Evolutionary conservation across 2,329 filamentous ascomycete genomes (phyloP).

Genomic region (Fusarium longipes): DNA sequence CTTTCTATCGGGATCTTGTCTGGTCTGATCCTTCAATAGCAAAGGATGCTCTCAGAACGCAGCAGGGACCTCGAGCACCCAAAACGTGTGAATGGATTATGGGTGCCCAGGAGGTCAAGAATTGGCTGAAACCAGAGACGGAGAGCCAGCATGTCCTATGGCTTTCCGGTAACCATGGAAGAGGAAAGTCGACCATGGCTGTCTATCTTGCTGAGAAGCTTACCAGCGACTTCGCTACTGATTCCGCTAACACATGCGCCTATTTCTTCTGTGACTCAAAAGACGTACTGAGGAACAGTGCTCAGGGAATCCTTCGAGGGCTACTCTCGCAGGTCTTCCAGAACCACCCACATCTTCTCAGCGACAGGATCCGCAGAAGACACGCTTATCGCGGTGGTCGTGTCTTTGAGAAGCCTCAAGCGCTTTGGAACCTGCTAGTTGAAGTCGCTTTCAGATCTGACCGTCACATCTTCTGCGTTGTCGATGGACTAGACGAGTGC

Average conservation of each 20-base stretch:
- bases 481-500: conserved; percentile 29
- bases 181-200: conserved; percentile 24
- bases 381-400: conserved; percentile 20
- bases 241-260: conserved; percentile 20
- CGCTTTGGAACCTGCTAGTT: conserved; percentile 28
- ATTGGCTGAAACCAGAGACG: conserved; percentile 13
- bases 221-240: conserved; percentile 15
- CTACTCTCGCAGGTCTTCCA: conserved; percentile 29
- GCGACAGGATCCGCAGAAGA: conserved; percentile 29
- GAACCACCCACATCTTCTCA: conserved; percentile 24
- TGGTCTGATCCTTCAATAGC: conserved; percentile 23
- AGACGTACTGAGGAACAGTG: conserved; percentile 22
- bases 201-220: conserved; percentile 25
- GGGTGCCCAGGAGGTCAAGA: conserved; percentile 8
- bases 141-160: conserved; percentile 11
- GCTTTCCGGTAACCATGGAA: conserved; percentile 21
- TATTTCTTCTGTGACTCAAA: conserved; percentile 28
- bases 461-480: conserved; percentile 23
- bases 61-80: conserved; percentile 21
- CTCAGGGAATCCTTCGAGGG: conserved; percentile 22
- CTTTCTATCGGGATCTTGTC: conserved; percentile 24
- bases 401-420: conserved; percentile 26
- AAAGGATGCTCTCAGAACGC: conserved; percentile 25
- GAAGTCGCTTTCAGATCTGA: conserved; percentile 29
- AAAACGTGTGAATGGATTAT: conserved; percentile 33